Conservation (phyloP, 805 yeast species). For the Hemisphaericaspora nanyangensis region DNA sequence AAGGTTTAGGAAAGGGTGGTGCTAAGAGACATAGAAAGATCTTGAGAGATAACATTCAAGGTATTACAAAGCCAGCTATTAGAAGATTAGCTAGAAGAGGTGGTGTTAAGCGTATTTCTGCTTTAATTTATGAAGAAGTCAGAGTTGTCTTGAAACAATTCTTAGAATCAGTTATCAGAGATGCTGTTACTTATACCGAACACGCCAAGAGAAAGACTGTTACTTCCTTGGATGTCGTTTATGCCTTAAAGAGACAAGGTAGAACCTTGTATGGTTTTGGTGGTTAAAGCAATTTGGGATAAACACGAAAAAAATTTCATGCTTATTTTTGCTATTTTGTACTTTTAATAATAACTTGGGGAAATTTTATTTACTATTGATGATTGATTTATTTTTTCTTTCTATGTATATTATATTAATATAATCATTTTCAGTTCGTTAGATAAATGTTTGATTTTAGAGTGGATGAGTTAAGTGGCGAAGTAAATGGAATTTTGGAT, state of each 20-base stretch:
- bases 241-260: conserved; percentile 99
- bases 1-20: conserved; percentile 99
- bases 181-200: conserved; percentile 98
- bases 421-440: conserved; percentile 4
- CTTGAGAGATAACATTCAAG: conserved; percentile 98
- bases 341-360: not conserved
- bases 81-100: conserved; percentile 99
- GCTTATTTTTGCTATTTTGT: not conserved
- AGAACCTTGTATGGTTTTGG: conserved; percentile 99
- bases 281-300: conserved; percentile 55
- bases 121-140: conserved; percentile 97
- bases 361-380: not conserved
- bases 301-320: too few species aligned
- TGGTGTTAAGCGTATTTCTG: conserved; percentile 99
- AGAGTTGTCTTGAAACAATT: conserved; percentile 94
- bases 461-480: too few species aligned
- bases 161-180: conserved; percentile 97
- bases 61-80: conserved; percentile 99
- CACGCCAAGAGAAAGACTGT: conserved; percentile 99
- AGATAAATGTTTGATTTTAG: too few species aligned
- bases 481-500: not conserved
- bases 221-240: conserved; percentile 96
- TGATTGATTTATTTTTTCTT: not conserved
- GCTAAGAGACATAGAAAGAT: conserved; percentile 99
- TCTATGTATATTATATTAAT: conserved; percentile 4